These are phyloP conservation scores for Populus hybrid DNA, from an alignment of 441 rosid species.

Conservation along the genomic window DNA sequence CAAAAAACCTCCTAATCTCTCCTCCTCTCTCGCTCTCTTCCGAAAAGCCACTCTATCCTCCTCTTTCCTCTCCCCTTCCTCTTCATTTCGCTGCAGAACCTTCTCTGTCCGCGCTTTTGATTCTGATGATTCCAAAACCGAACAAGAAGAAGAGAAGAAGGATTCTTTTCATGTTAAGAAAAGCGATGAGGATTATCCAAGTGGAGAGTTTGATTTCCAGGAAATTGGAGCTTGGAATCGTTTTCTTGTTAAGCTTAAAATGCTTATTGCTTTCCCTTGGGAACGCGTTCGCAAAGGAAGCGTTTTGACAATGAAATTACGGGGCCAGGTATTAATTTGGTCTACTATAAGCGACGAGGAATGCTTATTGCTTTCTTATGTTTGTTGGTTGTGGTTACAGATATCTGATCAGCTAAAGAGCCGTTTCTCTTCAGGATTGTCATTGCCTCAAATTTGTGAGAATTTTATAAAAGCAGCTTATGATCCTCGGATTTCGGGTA, in stretches of 20 bases:
- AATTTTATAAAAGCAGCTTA: conserved; percentile 86
- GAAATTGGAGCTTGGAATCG: conserved; percentile 53
- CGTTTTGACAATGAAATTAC: conserved; percentile 73
- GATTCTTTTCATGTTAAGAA: conserved; percentile 13
- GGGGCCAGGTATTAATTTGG: conserved; percentile 68
- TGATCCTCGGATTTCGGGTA: conserved; percentile 88
- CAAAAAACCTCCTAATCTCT: too few relatives aligned
- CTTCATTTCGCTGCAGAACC: background rate
- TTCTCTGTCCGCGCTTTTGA: conserved; percentile 10
- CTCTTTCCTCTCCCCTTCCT: conserved; percentile 11
- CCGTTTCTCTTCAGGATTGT: conserved; percentile 81
- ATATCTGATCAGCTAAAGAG: conserved; percentile 93
- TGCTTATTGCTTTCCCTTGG: conserved; percentile 89
- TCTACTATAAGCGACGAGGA: background rate
- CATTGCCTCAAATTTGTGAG: conserved; percentile 85
- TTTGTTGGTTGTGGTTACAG: conserved; percentile 35
- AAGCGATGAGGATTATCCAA: conserved; percentile 51
- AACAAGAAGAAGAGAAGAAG: conserved; percentile 13
- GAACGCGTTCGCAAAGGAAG: conserved; percentile 85
- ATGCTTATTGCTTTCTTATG: background rate
- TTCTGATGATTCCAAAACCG: conserved; percentile 21
- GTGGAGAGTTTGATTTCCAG: conserved; percentile 63
- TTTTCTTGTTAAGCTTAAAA: conserved; percentile 60
- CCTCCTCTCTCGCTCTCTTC: too few relatives aligned
- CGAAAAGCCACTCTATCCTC: background rate